Evolutionary conservation across 805 yeast genomes (phyloP).

Genomic region (Ogataea methylovora): DNA sequence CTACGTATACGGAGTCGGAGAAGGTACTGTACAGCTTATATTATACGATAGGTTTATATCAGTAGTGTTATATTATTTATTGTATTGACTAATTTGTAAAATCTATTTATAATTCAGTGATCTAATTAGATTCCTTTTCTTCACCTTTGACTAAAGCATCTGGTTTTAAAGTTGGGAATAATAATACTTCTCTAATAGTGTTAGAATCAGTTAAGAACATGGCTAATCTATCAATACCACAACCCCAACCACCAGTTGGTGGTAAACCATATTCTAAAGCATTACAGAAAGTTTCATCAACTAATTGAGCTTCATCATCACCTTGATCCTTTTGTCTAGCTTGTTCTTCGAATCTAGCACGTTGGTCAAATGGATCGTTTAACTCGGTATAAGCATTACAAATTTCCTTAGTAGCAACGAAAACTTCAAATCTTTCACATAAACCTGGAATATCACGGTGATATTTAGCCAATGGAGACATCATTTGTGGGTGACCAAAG

Average conservation of each 20-base stretch:
- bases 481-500: slow-evolving; percentile 98
- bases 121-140: slow-evolving; percentile 18
- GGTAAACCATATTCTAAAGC: slow-evolving; percentile 98
- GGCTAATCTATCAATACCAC: slow-evolving; percentile 96
- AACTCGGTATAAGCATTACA: slow-evolving; percentile 98
- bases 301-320: slow-evolving; percentile 96
- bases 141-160: slow-evolving; percentile 44
- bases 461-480: slow-evolving; percentile 98
- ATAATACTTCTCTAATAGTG: slow-evolving; percentile 93
- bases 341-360: slow-evolving; percentile 96
- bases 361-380: slow-evolving; percentile 98
- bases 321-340: slow-evolving; percentile 98
- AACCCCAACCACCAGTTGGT: slow-evolving; percentile 99
- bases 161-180: slow-evolving; percentile 99
- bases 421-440: slow-evolving; percentile 97
- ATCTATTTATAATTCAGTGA: no score
- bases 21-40: no score
- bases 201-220: slow-evolving; percentile 96
- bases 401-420: slow-evolving; percentile 97
- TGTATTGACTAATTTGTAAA: not conserved
- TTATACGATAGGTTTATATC: no score
- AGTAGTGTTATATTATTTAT: no score
- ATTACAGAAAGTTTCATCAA: slow-evolving; percentile 95
- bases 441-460: slow-evolving; percentile 88
- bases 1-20: no score